Evolutionary conservation across 2,329 filamentous ascomycete species (phyloP).

Genomic region (Byssochlamys sp.): DNA sequence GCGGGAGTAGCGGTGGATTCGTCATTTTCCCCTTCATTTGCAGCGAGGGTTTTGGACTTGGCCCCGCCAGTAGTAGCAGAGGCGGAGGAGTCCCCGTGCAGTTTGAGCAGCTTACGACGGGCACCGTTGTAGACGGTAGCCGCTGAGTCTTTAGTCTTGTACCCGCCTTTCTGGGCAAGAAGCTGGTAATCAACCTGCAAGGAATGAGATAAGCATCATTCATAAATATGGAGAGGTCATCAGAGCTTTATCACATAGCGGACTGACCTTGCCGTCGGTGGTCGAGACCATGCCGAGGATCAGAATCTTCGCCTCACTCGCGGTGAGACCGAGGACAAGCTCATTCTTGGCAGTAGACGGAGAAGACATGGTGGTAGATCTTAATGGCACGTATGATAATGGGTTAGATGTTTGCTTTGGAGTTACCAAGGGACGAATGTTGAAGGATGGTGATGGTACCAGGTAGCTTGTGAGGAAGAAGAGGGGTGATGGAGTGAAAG

Average conservation of each 20-base stretch:
- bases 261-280: conserved; percentile 4
- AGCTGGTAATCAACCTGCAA: conserved; percentile 31
- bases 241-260: neutral
- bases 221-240: neutral
- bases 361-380: neutral
- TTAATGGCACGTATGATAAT: neutral
- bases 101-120: conserved; percentile 27
- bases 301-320: conserved; percentile 6
- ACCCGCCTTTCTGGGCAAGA: conserved; percentile 25
- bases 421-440: neutral
- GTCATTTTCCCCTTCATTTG: neutral
- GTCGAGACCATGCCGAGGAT: conserved; percentile 3
- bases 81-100: neutral
- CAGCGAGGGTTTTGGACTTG: conserved; percentile 1
- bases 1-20: neutral
- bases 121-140: conserved; percentile 25
- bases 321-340: neutral
- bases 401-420: neutral
- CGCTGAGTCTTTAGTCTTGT: conserved; percentile 29
- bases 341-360: neutral
- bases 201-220: neutral
- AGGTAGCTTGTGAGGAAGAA: conserved; percentile 1
- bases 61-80: conserved; percentile 1
- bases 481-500: conserved; percentile 2
- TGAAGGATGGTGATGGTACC: neutral